These are phyloP conservation scores for Cynara cardunculus DNA, from an alignment of 129 eudicot species.

Conservation along the genomic window DNA sequence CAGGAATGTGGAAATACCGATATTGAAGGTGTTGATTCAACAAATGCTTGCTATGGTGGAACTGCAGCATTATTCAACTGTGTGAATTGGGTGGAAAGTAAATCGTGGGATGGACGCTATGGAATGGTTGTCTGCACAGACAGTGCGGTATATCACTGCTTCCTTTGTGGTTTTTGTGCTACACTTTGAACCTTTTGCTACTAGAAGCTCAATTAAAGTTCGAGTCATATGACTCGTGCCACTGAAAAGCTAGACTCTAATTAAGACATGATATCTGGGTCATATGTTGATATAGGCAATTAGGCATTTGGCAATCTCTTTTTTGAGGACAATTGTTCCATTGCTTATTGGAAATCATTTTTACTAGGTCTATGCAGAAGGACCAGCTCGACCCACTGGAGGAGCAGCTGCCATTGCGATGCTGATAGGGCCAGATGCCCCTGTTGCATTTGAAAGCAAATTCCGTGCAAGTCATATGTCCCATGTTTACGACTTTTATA, in stretches of 20 bases:
- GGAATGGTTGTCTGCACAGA: conserved; percentile 92
- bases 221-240: neutral
- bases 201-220: neutral
- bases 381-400: conserved; percentile 93
- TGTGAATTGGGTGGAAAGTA: conserved; percentile 89
- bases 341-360: conserved; percentile 12
- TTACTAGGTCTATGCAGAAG: conserved; percentile 85
- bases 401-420: conserved; percentile 91
- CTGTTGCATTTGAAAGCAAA: conserved; percentile 84
- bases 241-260: neutral
- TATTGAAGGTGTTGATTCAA: conserved; percentile 92
- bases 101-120: conserved; percentile 88
- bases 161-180: neutral
- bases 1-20: conserved; percentile 85
- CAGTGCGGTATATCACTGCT: conserved; percentile 59
- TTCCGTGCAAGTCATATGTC: conserved; percentile 85
- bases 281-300: neutral
- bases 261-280: neutral
- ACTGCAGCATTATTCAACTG: conserved; percentile 89
- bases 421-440: conserved; percentile 87
- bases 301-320: neutral
- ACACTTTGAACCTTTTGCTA: neutral
- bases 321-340: neutral
- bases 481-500: conserved; percentile 84
- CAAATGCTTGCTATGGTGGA: conserved; percentile 90